Evolutionary conservation across 2,329 filamentous ascomycete genomes (phyloP), one percentile per base, ranked within the genome.

Genomic region (Neoascochyta sp.): DNA sequence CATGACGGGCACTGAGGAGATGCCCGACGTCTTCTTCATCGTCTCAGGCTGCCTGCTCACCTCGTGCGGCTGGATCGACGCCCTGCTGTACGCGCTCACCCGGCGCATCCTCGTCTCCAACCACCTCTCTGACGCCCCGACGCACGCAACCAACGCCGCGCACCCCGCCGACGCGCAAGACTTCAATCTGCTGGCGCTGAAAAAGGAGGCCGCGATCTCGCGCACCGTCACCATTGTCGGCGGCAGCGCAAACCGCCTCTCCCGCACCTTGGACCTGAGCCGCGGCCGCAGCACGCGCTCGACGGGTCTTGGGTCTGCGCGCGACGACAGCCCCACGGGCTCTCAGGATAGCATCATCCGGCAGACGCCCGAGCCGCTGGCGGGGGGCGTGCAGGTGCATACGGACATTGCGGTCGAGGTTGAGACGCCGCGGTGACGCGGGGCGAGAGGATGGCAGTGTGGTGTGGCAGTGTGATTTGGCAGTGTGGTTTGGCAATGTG

Each of bases 21-120:
- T 78, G 3, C 68, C 73, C 0, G 63, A 77, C 1, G 60, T 54
- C 0, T 80, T 76, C 51, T 80, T 78, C 52, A 74, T 71, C 50
- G 68, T 78, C 8, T 74, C 78, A 0, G 78, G 77, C 2, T 67
- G 69, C 2, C 70, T 81, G 58, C 75, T 81, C 25, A 68, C 66
- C 3, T 65, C 57, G 5, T 66, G 63, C 18, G 66, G 66, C 14
- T 69, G 64, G 62, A 57, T 69, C 15, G 66, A 69, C 26, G 62
- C 62, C 5, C 32, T 66, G 0, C 54, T 69, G 3, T 69, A 69
- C 38, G 50, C 66, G 1, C 35, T 68, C 7, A 69, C 66, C 2
- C 62, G 66, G 4, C 56, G 64, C 7, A 49, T 66, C 4, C 44
- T 69, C 14, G 52, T 62, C 14, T 48, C 52, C 8, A 46, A 51